A percentile compares a stretch with the other conserved stretches of the same genome.
phyloP scores from a whole-genome alignment of 1,139 yeast species.

The Scheffersomyces parashehatae region DNA sequence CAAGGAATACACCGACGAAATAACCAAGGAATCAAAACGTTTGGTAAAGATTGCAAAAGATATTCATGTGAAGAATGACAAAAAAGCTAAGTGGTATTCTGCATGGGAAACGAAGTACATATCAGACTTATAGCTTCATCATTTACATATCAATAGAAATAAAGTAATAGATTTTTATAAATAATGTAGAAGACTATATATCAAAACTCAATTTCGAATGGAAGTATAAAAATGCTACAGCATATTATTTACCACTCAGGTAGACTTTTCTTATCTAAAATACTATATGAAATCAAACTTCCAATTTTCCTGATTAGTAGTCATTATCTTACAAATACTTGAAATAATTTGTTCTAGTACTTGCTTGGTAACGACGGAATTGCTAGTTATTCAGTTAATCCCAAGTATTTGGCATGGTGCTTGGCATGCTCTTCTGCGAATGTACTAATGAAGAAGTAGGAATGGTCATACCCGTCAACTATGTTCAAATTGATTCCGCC shows the following conservation, averaged over 20 bases:
- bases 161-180: too few relatives aligned
- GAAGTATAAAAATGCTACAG: too few relatives aligned
- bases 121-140: background rate
- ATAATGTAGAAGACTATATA: too few relatives aligned
- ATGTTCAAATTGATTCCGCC: slow-evolving; percentile 60
- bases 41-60: slow-evolving; percentile 36
- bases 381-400: slow-evolving; percentile 29
- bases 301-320: too few relatives aligned
- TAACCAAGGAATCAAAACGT: slow-evolving; percentile 29
- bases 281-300: too few relatives aligned
- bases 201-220: too few relatives aligned
- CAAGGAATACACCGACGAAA: slow-evolving; percentile 21
- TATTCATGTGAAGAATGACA: slow-evolving; percentile 40
- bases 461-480: slow-evolving; percentile 89
- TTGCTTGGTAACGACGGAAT: too few relatives aligned
- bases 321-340: too few relatives aligned
- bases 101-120: slow-evolving; percentile 48
- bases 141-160: too few relatives aligned
- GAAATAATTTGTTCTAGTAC: too few relatives aligned
- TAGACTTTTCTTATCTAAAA: too few relatives aligned
- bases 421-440: slow-evolving; percentile 84
- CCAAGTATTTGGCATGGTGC: slow-evolving; percentile 81
- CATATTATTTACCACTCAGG: too few relatives aligned
- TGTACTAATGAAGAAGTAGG: slow-evolving; percentile 80
- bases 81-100: slow-evolving; percentile 51